Conservation (phyloP, 2,329 filamentous ascomycete species). For the Camillea tinctor region DNA sequence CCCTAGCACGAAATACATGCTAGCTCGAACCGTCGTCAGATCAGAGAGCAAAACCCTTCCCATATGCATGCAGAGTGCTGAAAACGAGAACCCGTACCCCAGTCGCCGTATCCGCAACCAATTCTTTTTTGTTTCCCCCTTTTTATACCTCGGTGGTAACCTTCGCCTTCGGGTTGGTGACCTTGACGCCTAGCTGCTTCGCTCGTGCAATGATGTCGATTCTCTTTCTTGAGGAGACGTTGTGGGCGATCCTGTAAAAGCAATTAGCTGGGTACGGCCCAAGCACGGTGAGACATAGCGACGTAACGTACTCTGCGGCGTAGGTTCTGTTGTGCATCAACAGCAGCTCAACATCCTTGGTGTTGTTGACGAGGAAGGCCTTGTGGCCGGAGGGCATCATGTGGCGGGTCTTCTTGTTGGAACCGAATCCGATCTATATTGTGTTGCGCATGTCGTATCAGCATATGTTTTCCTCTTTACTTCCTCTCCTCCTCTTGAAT, state of each 20-base stretch:
- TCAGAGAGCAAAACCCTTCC: slow-evolving; percentile 36
- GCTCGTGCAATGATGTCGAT: slow-evolving; percentile 96
- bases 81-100: slow-evolving; percentile 37
- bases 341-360: slow-evolving; percentile 91
- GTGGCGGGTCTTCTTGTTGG: slow-evolving; percentile 99
- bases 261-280: slow-evolving; percentile 36
- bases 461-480: background rate
- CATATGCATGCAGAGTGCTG: slow-evolving; percentile 34
- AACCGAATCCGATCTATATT: slow-evolving; percentile 90
- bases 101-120: slow-evolving; percentile 25
- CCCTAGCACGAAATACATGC: slow-evolving; percentile 35
- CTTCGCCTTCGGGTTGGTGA: slow-evolving; percentile 99
- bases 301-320: slow-evolving; percentile 89
- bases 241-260: slow-evolving; percentile 85
- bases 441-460: slow-evolving; percentile 6
- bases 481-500: background rate
- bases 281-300: too few relatives aligned
- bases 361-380: slow-evolving; percentile 98
- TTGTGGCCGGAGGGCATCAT: slow-evolving; percentile 99
- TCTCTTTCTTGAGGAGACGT: slow-evolving; percentile 97
- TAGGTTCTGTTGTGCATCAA: slow-evolving; percentile 99
- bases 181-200: slow-evolving; percentile 98
- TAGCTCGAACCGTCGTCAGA: slow-evolving; percentile 36
- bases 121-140: slow-evolving; percentile 38
- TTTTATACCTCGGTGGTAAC: slow-evolving; percentile 94